Conservation (phyloP, 768 basidiomycete species). For the button mushroom (Agaricus bisporus) region DNA sequence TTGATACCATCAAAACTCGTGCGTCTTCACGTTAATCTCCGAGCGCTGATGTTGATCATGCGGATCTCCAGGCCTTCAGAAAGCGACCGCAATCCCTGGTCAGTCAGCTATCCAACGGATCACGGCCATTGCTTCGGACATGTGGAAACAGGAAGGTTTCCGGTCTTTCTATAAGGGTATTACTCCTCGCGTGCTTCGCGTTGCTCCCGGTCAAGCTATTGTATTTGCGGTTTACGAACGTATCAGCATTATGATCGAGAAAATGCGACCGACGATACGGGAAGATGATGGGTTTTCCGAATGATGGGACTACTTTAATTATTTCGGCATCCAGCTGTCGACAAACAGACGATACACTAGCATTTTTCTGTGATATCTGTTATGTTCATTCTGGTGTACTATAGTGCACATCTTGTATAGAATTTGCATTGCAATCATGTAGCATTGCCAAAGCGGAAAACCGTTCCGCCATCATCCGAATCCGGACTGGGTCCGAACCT, state of each 20-base stretch:
- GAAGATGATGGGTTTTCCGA: constrained; percentile 50
- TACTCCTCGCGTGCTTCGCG: constrained; percentile 91
- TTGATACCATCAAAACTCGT: constrained; percentile 95
- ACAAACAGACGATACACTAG: neutral
- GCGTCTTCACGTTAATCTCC: constrained; percentile 22
- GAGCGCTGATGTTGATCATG: constrained; percentile 1
- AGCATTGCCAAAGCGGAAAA: too few relatives aligned
- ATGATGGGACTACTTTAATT: neutral
- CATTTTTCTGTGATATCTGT: neutral
- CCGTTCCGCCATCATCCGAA: too few relatives aligned
- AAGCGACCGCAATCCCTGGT: constrained; percentile 66
- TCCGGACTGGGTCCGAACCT: neutral
- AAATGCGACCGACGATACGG: constrained; percentile 43
- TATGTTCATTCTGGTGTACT: neutral
- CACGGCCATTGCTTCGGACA: constrained; percentile 73
- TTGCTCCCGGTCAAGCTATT: constrained; percentile 95
- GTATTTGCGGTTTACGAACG: constrained; percentile 97
- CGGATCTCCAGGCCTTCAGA: constrained; percentile 65
- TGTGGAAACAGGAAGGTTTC: constrained; percentile 90
- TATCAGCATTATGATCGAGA: constrained; percentile 71
- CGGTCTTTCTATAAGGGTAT: constrained; percentile 97
- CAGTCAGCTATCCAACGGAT: constrained; percentile 79
- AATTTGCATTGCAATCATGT: too few relatives aligned
- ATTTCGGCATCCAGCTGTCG: neutral
- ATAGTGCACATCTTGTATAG: too few relatives aligned